Evolutionary conservation across 495 filamentous ascomycete genomes (phyloP).

Genomic region (Choiromyces venosus): DNA sequence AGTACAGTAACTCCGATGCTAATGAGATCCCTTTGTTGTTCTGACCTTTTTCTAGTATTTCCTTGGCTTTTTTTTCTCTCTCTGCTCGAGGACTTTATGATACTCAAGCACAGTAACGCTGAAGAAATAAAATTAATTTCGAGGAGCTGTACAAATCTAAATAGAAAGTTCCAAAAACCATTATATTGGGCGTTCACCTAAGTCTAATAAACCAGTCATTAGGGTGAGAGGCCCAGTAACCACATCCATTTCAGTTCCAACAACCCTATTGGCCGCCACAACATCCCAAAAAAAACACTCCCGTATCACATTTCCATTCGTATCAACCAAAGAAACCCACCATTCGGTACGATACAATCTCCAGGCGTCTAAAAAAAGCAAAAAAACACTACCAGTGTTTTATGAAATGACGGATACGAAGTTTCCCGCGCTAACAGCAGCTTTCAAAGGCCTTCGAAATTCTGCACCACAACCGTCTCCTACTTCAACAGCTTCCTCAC

Average conservation of each 20-base stretch:
- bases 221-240: background rate
- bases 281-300: background rate
- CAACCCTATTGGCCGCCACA: slow-evolving; percentile 1
- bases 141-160: background rate
- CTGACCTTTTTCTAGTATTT: background rate
- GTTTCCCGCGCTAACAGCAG: background rate
- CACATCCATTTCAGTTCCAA: background rate
- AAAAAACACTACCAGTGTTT: background rate
- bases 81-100: background rate
- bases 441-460: background rate
- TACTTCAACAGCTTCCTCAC: background rate
- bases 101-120: background rate
- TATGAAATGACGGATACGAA: background rate
- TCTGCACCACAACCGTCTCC: background rate
- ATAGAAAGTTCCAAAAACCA: background rate
- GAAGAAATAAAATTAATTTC: background rate
- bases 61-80: background rate
- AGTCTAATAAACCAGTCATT: background rate
- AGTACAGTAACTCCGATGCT: background rate
- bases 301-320: background rate
- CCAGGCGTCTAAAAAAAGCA: background rate
- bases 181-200: background rate
- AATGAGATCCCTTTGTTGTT: background rate
- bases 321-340: background rate
- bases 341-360: background rate